A percentile compares a stretch with the other conserved stretches of the same genome.
Conservation (phyloP, 1,139 yeast species). For the Pichia sp. region DNA sequence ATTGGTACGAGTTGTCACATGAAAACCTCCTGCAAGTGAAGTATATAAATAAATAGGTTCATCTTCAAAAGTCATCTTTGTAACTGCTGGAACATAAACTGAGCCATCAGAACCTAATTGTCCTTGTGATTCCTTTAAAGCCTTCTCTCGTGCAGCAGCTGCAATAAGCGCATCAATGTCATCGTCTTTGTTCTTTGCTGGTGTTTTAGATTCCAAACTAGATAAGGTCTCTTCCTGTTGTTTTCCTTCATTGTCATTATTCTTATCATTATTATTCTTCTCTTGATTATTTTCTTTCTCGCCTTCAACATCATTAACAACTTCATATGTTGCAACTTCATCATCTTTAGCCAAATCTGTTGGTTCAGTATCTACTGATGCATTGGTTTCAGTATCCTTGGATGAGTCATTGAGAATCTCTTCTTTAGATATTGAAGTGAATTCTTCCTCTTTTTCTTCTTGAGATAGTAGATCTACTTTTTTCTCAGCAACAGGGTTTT, state of each 20-base stretch:
- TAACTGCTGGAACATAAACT: constrained; percentile 29
- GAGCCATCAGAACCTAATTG: constrained; percentile 21
- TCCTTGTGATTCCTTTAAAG: constrained; percentile 20
- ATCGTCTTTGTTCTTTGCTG: constrained; percentile 16
- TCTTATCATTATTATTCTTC: neutral
- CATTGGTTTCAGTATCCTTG: too few relatives aligned
- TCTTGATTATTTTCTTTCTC: too few relatives aligned
- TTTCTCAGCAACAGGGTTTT: too few relatives aligned
- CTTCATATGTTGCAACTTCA: too few relatives aligned
- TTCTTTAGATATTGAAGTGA: too few relatives aligned
- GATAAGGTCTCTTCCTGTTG: neutral
- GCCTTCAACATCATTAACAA: too few relatives aligned
- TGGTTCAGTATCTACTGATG: neutral
- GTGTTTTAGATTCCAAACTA: neutral
- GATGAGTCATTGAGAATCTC: too few relatives aligned
- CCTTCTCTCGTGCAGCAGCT: constrained; percentile 21
- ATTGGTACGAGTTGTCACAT: constrained; percentile 75
- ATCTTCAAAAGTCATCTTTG: constrained; percentile 32
- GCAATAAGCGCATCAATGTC: constrained; percentile 23
- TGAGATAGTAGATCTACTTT: too few relatives aligned
- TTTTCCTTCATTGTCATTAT: neutral
- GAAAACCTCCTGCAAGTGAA: constrained; percentile 87
- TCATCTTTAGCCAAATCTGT: too few relatives aligned
- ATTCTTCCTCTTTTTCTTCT: constrained; percentile 1
- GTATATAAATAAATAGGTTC: constrained; percentile 74